phyloP scores from a whole-genome alignment of 163 green algal genomes.

The Volvox carteri region DNA sequence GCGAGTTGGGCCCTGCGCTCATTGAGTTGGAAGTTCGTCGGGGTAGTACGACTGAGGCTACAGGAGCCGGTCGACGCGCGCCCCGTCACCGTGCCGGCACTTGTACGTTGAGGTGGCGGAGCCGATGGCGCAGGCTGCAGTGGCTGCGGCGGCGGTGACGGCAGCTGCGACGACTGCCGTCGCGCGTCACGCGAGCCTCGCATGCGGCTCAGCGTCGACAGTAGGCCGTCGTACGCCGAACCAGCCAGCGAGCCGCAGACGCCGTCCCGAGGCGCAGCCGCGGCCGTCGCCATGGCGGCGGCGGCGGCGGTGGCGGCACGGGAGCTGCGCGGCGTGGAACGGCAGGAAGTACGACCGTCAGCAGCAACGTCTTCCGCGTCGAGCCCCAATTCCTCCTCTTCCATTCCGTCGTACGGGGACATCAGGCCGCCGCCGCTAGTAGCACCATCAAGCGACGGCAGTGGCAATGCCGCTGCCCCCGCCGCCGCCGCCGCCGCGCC shows the following conservation, averaged over 20 bases:
- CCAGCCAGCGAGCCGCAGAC: background rate
- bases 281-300: background rate
- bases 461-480: background rate
- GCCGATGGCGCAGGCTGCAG: background rate
- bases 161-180: background rate
- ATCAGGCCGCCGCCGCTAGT: background rate
- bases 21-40: background rate
- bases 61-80: slow-evolving; percentile 40
- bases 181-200: background rate
- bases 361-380: background rate
- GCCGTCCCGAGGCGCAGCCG: too few relatives aligned
- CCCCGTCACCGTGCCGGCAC: slow-evolving; percentile 17
- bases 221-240: background rate
- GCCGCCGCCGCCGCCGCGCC: background rate
- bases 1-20: background rate
- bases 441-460: background rate
- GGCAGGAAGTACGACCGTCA: background rate
- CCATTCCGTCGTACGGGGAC: background rate
- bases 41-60: background rate
- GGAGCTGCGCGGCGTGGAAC: background rate
- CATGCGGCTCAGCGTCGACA: background rate
- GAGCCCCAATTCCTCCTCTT: background rate
- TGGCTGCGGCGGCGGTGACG: background rate
- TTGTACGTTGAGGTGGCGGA: background rate
- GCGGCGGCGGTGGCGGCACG: background rate